These are phyloP conservation scores for Trichosporon ovoides DNA, from an alignment of 1,284 basidiomycete species.

Conservation along the genomic window DNA sequence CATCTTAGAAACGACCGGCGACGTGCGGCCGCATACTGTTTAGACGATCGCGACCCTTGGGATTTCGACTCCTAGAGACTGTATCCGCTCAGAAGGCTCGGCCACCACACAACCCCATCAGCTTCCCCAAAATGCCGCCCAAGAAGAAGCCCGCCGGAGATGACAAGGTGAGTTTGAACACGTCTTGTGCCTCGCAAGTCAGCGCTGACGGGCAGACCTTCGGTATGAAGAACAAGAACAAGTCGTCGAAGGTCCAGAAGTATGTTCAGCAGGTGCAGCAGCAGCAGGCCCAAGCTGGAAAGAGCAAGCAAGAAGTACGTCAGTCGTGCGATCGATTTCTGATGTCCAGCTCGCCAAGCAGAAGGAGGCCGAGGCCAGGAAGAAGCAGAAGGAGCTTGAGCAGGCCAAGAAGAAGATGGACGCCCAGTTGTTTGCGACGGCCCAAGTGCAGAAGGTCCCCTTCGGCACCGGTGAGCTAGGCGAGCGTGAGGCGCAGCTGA, in stretches of 20 bases:
- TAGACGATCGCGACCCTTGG: not conserved
- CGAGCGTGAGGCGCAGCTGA: slow-evolving; percentile 15
- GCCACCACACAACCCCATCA: not conserved
- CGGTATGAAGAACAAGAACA: slow-evolving; percentile 96
- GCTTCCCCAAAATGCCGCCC: slow-evolving; percentile 39
- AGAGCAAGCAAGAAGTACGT: slow-evolving; percentile 61
- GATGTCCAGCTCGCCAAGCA: slow-evolving; percentile 62
- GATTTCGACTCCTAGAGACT: not conserved
- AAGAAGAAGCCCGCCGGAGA: slow-evolving; percentile 38
- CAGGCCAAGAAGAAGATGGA: slow-evolving; percentile 79
- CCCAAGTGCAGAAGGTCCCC: slow-evolving; percentile 72
- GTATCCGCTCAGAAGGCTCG: not conserved
- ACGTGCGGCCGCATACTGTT: not conserved
- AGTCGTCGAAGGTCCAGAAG: slow-evolving; percentile 86
- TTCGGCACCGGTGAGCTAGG: slow-evolving; percentile 68
- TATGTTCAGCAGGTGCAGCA: slow-evolving; percentile 72
- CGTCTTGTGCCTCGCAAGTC: not conserved
- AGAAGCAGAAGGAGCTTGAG: slow-evolving; percentile 72
- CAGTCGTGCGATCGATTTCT: not conserved
- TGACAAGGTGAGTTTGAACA: slow-evolving; percentile 31
- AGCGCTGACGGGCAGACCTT: slow-evolving; percentile 52
- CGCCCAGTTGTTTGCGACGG: slow-evolving; percentile 66
- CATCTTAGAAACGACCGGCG: not conserved
- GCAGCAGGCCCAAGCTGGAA: slow-evolving; percentile 62
- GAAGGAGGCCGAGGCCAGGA: slow-evolving; percentile 70